Percentiles rank a stretch among this genome's conserved stretches.
Evolutionary conservation across 2,329 filamentous ascomycete species (phyloP).

Genomic region (Uncinocarpus reesii): DNA sequence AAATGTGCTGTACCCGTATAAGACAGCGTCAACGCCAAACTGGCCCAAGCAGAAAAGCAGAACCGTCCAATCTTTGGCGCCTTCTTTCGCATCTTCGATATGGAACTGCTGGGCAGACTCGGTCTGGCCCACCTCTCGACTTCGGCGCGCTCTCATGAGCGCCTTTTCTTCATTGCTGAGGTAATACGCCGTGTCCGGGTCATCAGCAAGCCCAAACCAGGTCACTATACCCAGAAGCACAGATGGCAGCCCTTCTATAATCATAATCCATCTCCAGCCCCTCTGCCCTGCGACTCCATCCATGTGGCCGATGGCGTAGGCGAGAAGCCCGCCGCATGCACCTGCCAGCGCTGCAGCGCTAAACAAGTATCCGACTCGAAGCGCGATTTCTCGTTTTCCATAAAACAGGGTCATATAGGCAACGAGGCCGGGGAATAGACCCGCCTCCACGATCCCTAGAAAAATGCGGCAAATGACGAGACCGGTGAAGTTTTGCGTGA

Average conservation of each 20-base stretch:
- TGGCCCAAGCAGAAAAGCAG: conserved; percentile 59
- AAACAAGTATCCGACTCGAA: conserved; percentile 64
- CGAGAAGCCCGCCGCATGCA: conserved; percentile 60
- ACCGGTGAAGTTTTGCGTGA: conserved; percentile 54
- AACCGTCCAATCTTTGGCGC: conserved; percentile 65
- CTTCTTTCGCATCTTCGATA: conserved; percentile 54
- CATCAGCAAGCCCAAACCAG: conserved; percentile 54
- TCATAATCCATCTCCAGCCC: conserved; percentile 65
- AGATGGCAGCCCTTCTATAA: conserved; percentile 47
- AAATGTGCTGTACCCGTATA: conserved; percentile 70
- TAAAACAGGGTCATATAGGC: conserved; percentile 69
- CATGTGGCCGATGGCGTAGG: conserved; percentile 64
- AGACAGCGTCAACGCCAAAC: conserved; percentile 64
- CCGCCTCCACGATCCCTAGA: conserved; percentile 59
- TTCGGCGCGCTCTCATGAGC: conserved; percentile 44
- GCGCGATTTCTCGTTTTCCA: conserved; percentile 59
- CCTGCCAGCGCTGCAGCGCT: conserved; percentile 55
- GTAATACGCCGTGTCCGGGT: conserved; percentile 54
- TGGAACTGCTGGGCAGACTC: conserved; percentile 45
- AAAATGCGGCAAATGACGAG: conserved; percentile 60
- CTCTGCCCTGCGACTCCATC: conserved; percentile 53
- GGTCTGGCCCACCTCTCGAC: conserved; percentile 42
- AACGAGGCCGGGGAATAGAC: conserved; percentile 57
- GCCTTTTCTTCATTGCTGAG: conserved; percentile 50
- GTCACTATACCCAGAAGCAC: conserved; percentile 47